Percentiles rank a stretch among this genome's conserved stretches.
These are phyloP conservation scores for Phaeophleospora eucalypticola DNA, from an alignment of 2,329 filamentous ascomycete genomes.

Conservation along the genomic window DNA sequence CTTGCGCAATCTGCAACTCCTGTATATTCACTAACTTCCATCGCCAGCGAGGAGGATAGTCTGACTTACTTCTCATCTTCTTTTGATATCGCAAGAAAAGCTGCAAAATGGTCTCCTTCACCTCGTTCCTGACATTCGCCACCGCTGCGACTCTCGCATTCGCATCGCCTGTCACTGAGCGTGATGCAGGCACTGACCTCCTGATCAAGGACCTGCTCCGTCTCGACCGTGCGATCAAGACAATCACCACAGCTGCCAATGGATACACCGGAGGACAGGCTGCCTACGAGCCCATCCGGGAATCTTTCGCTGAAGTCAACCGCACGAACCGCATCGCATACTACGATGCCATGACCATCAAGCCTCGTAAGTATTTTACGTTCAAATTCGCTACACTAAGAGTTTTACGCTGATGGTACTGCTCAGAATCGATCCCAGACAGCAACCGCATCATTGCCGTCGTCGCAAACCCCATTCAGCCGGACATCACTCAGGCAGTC, in stretches of 20 bases:
- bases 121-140: slow-evolving; percentile 6
- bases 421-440: slow-evolving; percentile 14
- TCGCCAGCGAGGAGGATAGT: no score
- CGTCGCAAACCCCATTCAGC: slow-evolving; percentile 20
- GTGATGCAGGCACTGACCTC: slow-evolving; percentile 19
- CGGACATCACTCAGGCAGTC: slow-evolving; percentile 22
- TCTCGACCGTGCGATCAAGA: slow-evolving; percentile 21
- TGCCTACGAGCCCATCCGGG: slow-evolving; percentile 17
- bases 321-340: slow-evolving; percentile 24
- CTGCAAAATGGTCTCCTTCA: slow-evolving; percentile 8
- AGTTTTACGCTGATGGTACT: no score
- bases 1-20: no score
- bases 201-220: slow-evolving; percentile 16
- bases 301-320: slow-evolving; percentile 19
- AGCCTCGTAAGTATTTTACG: slow-evolving; percentile 15
- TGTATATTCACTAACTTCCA: no score
- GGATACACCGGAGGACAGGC: slow-evolving; percentile 19
- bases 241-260: slow-evolving; percentile 12
- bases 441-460: slow-evolving; percentile 22
- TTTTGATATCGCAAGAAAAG: no score
- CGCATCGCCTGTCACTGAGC: slow-evolving; percentile 5
- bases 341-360: slow-evolving; percentile 22
- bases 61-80: no score
- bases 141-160: slow-evolving; percentile 1
- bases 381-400: no score